Evolutionary conservation across 1,284 basidiomycete genomes (phyloP).

Genomic region (Austroboletus novae-zelandiae): DNA sequence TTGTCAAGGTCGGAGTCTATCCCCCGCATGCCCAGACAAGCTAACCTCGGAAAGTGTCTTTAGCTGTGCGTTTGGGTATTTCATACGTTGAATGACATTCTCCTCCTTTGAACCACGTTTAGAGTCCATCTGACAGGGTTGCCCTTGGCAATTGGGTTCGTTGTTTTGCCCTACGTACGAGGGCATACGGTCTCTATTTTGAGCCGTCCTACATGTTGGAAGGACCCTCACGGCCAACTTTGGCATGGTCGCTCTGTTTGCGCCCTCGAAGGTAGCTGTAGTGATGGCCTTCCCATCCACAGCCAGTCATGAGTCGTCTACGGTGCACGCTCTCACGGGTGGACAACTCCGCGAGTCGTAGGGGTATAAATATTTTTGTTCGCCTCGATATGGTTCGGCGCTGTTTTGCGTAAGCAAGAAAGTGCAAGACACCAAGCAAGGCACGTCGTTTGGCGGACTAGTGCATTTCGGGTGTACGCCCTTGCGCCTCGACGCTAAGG

Average conservation of each 20-base stretch:
- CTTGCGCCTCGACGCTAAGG: slow-evolving; percentile 5
- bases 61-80: slow-evolving; percentile 15
- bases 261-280: slow-evolving; percentile 7
- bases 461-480: slow-evolving; percentile 13
- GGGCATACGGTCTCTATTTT: slow-evolving; percentile 5
- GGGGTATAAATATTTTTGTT: slow-evolving; percentile 3
- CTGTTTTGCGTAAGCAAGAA: slow-evolving; percentile 11
- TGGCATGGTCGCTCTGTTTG: slow-evolving; percentile 12
- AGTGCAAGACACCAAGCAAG: slow-evolving; percentile 1
- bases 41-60: slow-evolving; percentile 13
- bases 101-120: slow-evolving; percentile 4
- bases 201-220: not conserved
- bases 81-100: slow-evolving; percentile 7
- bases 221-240: slow-evolving; percentile 7
- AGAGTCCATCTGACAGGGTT: not conserved
- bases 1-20: slow-evolving; percentile 34
- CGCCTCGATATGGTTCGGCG: slow-evolving; percentile 12
- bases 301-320: slow-evolving; percentile 6
- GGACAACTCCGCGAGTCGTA: slow-evolving; percentile 7
- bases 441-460: slow-evolving; percentile 7
- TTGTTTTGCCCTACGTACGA: slow-evolving; percentile 1
- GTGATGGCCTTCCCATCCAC: slow-evolving; percentile 5
- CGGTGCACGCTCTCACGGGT: slow-evolving; percentile 2
- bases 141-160: slow-evolving; percentile 2
- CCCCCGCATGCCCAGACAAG: slow-evolving; percentile 21